Conservation (phyloP, 805 yeast genomes). For the Metschnikowia continentalis region DNA sequence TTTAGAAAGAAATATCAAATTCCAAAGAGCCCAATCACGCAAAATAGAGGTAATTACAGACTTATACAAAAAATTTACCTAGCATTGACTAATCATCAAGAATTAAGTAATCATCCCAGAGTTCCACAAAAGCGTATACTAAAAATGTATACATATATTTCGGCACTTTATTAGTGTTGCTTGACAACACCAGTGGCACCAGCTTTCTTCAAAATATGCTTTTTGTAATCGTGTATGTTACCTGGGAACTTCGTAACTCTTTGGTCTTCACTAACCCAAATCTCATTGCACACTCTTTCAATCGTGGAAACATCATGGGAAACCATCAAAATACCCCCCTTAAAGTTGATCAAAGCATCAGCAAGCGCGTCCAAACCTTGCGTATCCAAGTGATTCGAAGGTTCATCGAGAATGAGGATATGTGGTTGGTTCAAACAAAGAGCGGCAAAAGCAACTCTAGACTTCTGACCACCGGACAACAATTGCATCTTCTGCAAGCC, state of each 20-base stretch:
- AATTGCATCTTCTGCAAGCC: conserved; percentile 88
- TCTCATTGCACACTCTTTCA: conserved; percentile 82
- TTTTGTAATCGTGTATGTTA: conserved; percentile 81
- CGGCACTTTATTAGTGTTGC: conserved; percentile 42
- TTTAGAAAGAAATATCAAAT: no score
- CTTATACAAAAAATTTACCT: background rate
- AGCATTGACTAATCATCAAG: background rate
- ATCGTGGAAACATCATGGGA: conserved; percentile 95
- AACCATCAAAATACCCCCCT: conserved; percentile 97
- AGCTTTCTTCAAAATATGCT: conserved; percentile 75
- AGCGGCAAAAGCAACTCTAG: conserved; percentile 97
- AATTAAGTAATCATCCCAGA: no score
- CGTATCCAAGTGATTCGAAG: conserved; percentile 97
- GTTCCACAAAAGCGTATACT: no score
- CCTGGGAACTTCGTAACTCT: conserved; percentile 77
- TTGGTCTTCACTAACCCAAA: conserved; percentile 92
- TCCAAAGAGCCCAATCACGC: background rate
- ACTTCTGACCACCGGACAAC: conserved; percentile 96
- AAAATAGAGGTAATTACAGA: no score
- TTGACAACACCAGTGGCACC: conserved; percentile 87
- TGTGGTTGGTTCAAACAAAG: conserved; percentile 88
- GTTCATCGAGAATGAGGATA: conserved; percentile 90
- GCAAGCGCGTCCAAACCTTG: conserved; percentile 95
- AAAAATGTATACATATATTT: background rate
- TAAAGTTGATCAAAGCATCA: conserved; percentile 79